These are phyloP conservation scores for Candida jianshihensis DNA, from an alignment of 805 yeast species.

Conservation along the genomic window DNA sequence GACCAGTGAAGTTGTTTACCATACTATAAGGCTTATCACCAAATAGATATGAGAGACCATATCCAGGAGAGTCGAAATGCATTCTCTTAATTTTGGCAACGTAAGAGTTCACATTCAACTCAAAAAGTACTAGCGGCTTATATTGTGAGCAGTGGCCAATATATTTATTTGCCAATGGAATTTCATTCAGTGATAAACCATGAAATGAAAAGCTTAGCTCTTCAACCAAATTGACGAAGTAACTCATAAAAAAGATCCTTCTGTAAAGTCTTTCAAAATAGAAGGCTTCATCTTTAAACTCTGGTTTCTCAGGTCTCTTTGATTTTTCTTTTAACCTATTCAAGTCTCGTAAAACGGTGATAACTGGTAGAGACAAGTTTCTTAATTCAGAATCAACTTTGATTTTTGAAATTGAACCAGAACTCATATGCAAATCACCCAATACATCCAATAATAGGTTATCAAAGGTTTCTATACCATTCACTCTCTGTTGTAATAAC, in stretches of 20 bases:
- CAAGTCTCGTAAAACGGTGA: slow-evolving; percentile 7
- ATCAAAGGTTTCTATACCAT: slow-evolving; percentile 15
- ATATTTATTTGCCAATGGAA: slow-evolving; percentile 15
- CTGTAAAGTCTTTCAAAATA: slow-evolving; percentile 8
- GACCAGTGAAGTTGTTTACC: slow-evolving; percentile 30
- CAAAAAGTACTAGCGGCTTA: slow-evolving; percentile 16
- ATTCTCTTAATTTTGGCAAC: slow-evolving; percentile 23
- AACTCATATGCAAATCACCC: slow-evolving; percentile 12
- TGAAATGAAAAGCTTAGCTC: slow-evolving; percentile 13
- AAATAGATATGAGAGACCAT: slow-evolving; percentile 33
- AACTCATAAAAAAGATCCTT: slow-evolving; percentile 7
- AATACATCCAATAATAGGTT: slow-evolving; percentile 12
- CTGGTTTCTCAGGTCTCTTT: neutral
- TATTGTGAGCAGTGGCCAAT: slow-evolving; percentile 16
- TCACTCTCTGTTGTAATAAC: slow-evolving; percentile 12
- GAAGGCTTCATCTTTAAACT: slow-evolving; percentile 7
- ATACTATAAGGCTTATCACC: slow-evolving; percentile 37
- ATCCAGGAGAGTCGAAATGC: slow-evolving; percentile 36
- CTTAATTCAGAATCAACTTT: slow-evolving; percentile 13
- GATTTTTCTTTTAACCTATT: neutral
- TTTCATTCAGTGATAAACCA: slow-evolving; percentile 11
- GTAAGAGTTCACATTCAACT: slow-evolving; percentile 15
- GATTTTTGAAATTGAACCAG: slow-evolving; percentile 15
- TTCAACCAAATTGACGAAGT: slow-evolving; percentile 12
- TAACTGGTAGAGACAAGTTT: slow-evolving; percentile 11